Conservation (phyloP, 305 asterid genomes). For the Rubia peregrina region DNA sequence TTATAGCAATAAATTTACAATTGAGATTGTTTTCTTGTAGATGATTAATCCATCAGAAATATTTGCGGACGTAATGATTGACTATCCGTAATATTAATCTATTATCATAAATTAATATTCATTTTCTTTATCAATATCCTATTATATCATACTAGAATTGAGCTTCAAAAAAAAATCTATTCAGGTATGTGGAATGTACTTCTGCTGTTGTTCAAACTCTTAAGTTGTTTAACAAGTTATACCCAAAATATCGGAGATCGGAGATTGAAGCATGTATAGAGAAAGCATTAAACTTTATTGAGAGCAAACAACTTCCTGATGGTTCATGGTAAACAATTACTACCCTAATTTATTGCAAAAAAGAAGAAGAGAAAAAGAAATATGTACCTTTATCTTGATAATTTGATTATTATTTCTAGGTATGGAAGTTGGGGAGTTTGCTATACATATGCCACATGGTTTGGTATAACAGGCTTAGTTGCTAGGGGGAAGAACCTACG, state of each 20-base stretch:
- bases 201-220: conserved; percentile 91
- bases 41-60: conserved; percentile 90
- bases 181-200: conserved; percentile 89
- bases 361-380: not conserved
- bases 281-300: conserved; percentile 58
- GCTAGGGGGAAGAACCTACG: not conserved
- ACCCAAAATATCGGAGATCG: conserved; percentile 21
- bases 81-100: conserved; percentile 67
- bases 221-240: conserved; percentile 46
- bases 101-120: not conserved
- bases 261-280: conserved; percentile 65
- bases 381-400: too few relatives aligned
- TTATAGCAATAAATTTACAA: not conserved
- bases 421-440: not conserved
- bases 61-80: conserved; percentile 89
- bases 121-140: not conserved
- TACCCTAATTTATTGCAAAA: not conserved
- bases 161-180: not conserved
- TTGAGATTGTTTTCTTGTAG: conserved; percentile 23
- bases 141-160: not conserved
- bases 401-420: not conserved
- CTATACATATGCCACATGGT: not conserved
- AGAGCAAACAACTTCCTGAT: conserved; percentile 66
- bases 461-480: not conserved
- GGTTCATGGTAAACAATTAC: conserved; percentile 65